phyloP scores from a whole-genome alignment of 495 filamentous ascomycete genomes.

The Parachaetomium inaequale region DNA sequence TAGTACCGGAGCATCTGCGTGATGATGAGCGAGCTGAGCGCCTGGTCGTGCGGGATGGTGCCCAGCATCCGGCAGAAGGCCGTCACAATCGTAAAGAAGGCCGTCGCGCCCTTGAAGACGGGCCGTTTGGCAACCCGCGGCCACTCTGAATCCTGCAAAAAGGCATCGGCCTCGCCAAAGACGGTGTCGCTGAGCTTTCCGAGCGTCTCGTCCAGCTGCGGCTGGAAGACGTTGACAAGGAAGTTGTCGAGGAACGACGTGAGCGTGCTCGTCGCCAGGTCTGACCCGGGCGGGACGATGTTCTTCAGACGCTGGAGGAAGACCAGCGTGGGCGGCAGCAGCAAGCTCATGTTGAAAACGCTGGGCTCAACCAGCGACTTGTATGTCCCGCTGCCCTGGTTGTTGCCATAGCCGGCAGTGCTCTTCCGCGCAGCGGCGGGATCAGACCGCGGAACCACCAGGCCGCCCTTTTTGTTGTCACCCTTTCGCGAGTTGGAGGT shows the following conservation, averaged over 20 bases:
- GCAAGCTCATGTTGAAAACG: constrained; percentile 94
- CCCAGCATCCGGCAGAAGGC: constrained; percentile 94
- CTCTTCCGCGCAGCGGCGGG: constrained; percentile 38
- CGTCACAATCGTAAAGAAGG: constrained; percentile 80
- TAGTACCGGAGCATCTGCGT: constrained; percentile 86
- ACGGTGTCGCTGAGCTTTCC: constrained; percentile 79
- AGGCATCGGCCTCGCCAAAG: constrained; percentile 80
- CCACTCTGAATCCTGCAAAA: constrained; percentile 85
- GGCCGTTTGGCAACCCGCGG: constrained; percentile 68
- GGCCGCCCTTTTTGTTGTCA: constrained; percentile 45
- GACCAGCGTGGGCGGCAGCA: constrained; percentile 87
- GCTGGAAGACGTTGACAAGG: constrained; percentile 95
- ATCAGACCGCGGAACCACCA: constrained; percentile 34
- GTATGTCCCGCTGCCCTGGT: constrained; percentile 54
- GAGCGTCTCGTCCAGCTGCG: constrained; percentile 92
- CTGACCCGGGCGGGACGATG: constrained; percentile 80
- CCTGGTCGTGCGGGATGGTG: constrained; percentile 92
- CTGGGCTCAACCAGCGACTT: constrained; percentile 80
- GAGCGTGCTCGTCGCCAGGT: constrained; percentile 79
- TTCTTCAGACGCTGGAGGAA: constrained; percentile 89
- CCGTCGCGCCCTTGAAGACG: constrained; percentile 87
- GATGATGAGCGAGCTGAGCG: constrained; percentile 87
- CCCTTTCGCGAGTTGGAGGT: constrained; percentile 70
- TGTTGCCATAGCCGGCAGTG: constrained; percentile 29
- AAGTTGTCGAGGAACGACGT: constrained; percentile 98